Base-by-base conservation (phyloP, 345 rosid species). In the Mercurialis annua region DNA sequence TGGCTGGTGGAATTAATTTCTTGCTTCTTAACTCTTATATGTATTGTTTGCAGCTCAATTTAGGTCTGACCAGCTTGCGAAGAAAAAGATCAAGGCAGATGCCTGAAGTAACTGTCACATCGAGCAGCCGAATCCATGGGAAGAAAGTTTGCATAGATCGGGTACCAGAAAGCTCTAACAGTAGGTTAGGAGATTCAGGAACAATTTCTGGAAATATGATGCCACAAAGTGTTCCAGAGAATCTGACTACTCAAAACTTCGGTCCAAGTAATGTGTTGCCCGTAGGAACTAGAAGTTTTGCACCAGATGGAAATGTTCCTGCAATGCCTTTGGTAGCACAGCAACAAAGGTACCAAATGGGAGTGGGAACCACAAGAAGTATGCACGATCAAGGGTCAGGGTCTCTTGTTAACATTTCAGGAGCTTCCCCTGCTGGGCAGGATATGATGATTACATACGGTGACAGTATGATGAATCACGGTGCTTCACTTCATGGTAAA, bases 81-180 rank as follows among this genome's bases (percentile, higher is more conserved):
- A 85, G 78, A 76, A 95, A 86, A 84, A 85, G 98, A 79, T 73
- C 81, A 68, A 84, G 89, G 77, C 83, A 88, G 82, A 78, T 76
- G 68, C 76, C 84, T 27, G 96, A 89, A 71, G 78, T 83, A 50
- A 74, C 86, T 20, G 90, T 82, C 62, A 77, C 84, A 57, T 78
- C 89, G 54, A 84, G 71, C 65, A 83, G 78, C 69, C 84, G 84
- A 78, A 83, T 76, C 68, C 84, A 84, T 69, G 89, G 98, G 62
- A 94, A 89, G 86, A 91, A 85, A 73, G 81, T 83, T 74, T 85
- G 87, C 79, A 80, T 80, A 59, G 96, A 88, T 72, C 81, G 85
- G 70, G 78, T 86, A 70, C 84, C 85, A 10, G 94, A 88, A 72
- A 80, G 86, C 81, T 82, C 90, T 57, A 87, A 83, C 66, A 65